Evolutionary conservation across 176 grass and related monocot species (phyloP).

Genomic region (Zizania latifolia): DNA sequence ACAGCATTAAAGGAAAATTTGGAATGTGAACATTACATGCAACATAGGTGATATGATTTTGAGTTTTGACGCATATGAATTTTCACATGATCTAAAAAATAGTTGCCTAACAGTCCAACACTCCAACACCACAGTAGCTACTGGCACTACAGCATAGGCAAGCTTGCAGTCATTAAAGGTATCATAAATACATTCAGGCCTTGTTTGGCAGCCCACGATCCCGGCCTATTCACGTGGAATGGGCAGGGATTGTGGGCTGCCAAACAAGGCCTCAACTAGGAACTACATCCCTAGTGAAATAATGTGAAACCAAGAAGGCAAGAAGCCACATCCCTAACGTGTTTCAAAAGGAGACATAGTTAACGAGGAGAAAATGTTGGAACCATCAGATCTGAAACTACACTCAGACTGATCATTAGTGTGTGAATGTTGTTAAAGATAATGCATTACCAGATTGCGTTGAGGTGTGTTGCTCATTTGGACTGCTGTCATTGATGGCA

Average conservation of each 20-base stretch:
- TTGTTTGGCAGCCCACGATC: no score
- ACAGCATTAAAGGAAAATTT: neutral
- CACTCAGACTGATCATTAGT: neutral
- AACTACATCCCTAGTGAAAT: neutral
- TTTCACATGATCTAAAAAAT: neutral
- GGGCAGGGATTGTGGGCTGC: no score
- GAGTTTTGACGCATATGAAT: neutral
- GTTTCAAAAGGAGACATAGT: neutral
- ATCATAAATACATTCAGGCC: slow-evolving; percentile 16
- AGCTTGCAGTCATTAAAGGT: neutral
- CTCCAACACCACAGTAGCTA: neutral
- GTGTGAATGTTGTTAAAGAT: neutral
- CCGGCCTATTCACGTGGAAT: no score
- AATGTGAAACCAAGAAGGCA: neutral
- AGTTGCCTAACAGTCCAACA: neutral
- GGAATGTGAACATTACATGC: neutral
- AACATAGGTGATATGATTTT: neutral
- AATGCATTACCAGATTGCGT: slow-evolving; percentile 59
- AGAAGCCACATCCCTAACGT: neutral
- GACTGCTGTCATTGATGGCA: slow-evolving; percentile 55
- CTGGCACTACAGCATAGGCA: neutral
- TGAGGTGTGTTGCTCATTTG: slow-evolving; percentile 43
- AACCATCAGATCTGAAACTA: slow-evolving; percentile 5
- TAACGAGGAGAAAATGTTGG: neutral
- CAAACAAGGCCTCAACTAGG: no score